Evolutionary conservation across 148 eudicot species (phyloP).

Genomic region (Arctostaphylos glauca): DNA sequence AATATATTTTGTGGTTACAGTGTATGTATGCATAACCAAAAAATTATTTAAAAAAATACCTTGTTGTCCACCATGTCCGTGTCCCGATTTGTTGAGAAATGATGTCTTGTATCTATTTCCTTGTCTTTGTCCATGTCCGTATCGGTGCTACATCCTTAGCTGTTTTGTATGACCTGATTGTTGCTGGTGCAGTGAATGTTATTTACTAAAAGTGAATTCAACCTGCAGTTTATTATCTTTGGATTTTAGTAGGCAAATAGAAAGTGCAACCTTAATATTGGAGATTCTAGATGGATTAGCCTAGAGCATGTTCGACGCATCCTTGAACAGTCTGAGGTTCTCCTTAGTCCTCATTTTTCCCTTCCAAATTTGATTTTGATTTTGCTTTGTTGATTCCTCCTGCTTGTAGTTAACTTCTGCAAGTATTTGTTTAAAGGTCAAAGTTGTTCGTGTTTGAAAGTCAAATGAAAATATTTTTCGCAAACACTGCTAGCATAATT

Average conservation of each 20-base stretch:
- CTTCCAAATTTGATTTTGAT: neutral
- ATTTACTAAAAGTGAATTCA: neutral
- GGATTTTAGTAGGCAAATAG: neutral
- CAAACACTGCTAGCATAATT: neutral
- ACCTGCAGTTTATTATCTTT: slow-evolving; percentile 2
- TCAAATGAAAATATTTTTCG: neutral
- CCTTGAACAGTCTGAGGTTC: slow-evolving; percentile 4
- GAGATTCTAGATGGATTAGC: slow-evolving; percentile 5
- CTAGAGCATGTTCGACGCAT: neutral
- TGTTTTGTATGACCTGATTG: neutral
- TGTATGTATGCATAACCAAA: too few species aligned
- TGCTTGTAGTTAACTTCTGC: neutral
- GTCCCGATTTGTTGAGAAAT: too few species aligned
- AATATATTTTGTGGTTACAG: too few species aligned
- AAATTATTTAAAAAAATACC: too few species aligned
- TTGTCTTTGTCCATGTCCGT: too few species aligned
- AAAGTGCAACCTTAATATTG: neutral
- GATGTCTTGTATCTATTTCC: too few species aligned
- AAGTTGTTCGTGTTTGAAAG: neutral
- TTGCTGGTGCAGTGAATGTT: neutral
- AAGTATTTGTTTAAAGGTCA: neutral
- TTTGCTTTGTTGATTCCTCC: slow-evolving; percentile 2
- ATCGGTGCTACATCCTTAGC: neutral
- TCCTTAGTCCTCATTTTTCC: slow-evolving; percentile 1
- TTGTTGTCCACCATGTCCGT: too few species aligned